Evolutionary conservation across 2,329 filamentous ascomycete species (phyloP).

Genomic region (Diaporthe humulicola): DNA sequence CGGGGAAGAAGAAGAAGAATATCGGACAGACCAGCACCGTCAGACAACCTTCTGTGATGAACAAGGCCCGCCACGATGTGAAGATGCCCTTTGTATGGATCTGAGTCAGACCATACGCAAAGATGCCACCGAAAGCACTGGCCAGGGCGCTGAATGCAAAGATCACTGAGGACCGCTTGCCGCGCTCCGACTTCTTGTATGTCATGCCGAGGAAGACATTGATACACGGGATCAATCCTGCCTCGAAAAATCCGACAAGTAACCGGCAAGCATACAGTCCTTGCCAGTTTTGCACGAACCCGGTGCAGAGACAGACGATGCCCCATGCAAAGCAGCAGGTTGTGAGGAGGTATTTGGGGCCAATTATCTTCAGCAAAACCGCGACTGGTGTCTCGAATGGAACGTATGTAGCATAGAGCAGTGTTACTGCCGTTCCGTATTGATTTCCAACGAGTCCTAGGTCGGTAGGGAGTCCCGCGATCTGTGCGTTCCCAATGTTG

Average conservation of each 20-base stretch:
- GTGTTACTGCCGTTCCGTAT: constrained; percentile 50
- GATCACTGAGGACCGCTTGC: constrained; percentile 51
- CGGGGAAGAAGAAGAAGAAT: constrained; percentile 47
- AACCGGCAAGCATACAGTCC: constrained; percentile 44
- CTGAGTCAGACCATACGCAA: constrained; percentile 55
- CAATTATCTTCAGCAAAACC: constrained; percentile 51
- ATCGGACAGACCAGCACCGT: constrained; percentile 52
- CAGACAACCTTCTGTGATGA: constrained; percentile 55
- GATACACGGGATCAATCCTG: constrained; percentile 57
- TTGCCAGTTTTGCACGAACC: constrained; percentile 48
- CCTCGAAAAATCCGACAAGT: constrained; percentile 44
- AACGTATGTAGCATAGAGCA: constrained; percentile 52
- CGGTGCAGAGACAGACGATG: constrained; percentile 45
- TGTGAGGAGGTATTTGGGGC: constrained; percentile 50
- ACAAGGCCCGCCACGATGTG: constrained; percentile 55
- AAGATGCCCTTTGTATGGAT: constrained; percentile 50
- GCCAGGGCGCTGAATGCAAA: constrained; percentile 56
- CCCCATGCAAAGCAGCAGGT: constrained; percentile 45
- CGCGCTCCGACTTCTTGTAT: constrained; percentile 48
- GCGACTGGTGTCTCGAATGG: constrained; percentile 49
- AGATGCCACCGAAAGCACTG: constrained; percentile 57
- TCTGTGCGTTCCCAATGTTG: constrained; percentile 46
- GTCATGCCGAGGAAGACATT: constrained; percentile 53
- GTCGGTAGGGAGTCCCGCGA: constrained; percentile 43
- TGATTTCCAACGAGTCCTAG: constrained; percentile 40